phyloP scores from a whole-genome alignment of 768 basidiomycete species.

The Coprinellus micaceus region DNA sequence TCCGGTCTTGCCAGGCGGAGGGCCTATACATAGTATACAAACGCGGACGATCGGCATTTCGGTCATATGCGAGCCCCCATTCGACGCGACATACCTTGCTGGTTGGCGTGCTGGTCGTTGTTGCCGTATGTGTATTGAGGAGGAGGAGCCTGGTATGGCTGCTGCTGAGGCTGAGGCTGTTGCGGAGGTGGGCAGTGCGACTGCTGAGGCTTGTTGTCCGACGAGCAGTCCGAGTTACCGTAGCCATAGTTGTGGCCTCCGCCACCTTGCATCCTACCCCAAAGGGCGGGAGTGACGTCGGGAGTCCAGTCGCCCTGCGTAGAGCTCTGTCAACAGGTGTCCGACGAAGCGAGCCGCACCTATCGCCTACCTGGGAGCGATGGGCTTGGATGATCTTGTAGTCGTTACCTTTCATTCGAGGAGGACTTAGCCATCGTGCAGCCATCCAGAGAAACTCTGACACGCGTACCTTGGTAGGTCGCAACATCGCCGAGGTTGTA shows the following conservation, averaged over 20 bases:
- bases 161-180: constrained; percentile 22
- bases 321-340: not conserved
- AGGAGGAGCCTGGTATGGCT: constrained; percentile 11
- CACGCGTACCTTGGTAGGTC: constrained; percentile 52
- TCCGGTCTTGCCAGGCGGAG: constrained; percentile 4
- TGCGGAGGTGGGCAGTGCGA: constrained; percentile 26
- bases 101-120: constrained; percentile 8
- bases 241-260: constrained; percentile 15
- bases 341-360: not conserved
- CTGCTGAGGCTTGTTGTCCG: constrained; percentile 19
- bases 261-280: constrained; percentile 44
- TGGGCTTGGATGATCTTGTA: constrained; percentile 77
- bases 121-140: not conserved
- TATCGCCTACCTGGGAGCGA: constrained; percentile 52
- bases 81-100: constrained; percentile 6
- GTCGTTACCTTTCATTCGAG: constrained; percentile 39
- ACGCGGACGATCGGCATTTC: too few species aligned
- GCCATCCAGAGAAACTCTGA: too few species aligned
- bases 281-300: constrained; percentile 56
- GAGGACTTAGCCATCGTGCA: too few species aligned
- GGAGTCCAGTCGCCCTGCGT: constrained; percentile 70
- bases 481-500: constrained; percentile 57
- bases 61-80: not conserved
- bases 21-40: too few species aligned
- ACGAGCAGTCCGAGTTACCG: constrained; percentile 14